Evolutionary conservation across 768 basidiomycete genomes (phyloP), one percentile per base, ranked within the genome.

Genomic region (Collybiopsis luxurians): DNA sequence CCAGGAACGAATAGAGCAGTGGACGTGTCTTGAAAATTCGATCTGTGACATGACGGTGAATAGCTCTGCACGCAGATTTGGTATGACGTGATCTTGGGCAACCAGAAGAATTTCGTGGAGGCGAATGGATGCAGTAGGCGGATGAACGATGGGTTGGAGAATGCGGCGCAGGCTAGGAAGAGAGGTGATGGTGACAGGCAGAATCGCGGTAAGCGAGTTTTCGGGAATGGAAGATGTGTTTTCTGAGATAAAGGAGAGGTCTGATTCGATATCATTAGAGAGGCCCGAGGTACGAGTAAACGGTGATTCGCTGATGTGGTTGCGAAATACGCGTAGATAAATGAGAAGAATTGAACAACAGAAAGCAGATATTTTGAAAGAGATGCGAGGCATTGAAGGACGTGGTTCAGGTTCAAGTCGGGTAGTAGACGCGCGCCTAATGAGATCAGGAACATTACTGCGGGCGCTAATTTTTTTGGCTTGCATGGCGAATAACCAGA

Each of bases 71-170:
- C 53, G 53, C 53, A 54, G 17, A n/a, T 31, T 30, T 11, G 53
- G 36, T 30, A 24, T 31, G 7, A 30, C 27, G 23, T 9, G 13
- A 21, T 54, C 53, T 42, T 42, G 53, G 9, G 53, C 23, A 15
- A 54, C 53, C 9, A 54, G 53, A 34, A 54, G 53, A 19, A 54
- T 54, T 44, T 54, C 40, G 21, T 40, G 40, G 4, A 54, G 40
- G 36, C 24, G 34, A 36, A 27, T 23, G 23, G 50, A 51, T 21
- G 50, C 36, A 26, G 53, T 28, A 9, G 42, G 21, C 21, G 53
- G 53, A n/a, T 54, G 53, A 54, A 44, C 39, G 4, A 54, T 23
- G 19, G 53, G 42, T 42, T 13, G 17, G 19, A 54, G 31, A 36
- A 44, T 44, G 31, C 28, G 17, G 43, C 40, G 53, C n/a, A 54